Percentiles rank a stretch among this genome's conserved stretches.
These are phyloP conservation scores for Paradendryphiella salina DNA, from an alignment of 2,329 filamentous ascomycete species.

Conservation along the genomic window DNA sequence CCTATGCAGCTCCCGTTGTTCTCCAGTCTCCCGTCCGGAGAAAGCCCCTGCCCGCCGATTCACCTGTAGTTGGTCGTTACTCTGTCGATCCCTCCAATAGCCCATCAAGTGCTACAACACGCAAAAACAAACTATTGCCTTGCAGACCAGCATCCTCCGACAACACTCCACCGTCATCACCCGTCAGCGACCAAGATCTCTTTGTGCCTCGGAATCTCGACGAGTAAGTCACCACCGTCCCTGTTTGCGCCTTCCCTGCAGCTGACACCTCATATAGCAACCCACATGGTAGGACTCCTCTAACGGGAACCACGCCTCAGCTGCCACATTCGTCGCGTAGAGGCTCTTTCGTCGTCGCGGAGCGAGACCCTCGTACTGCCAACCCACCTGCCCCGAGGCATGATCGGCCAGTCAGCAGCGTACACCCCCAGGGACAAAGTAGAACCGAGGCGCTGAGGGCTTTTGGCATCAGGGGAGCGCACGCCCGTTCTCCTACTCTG, in stretches of 20 bases:
- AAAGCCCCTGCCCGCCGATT: constrained; percentile 59
- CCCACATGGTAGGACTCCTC: constrained; percentile 42
- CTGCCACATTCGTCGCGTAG: constrained; percentile 29
- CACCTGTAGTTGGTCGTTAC: constrained; percentile 52
- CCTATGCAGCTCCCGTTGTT: constrained; percentile 21
- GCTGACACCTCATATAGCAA: constrained; percentile 35
- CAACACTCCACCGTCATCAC: constrained; percentile 36
- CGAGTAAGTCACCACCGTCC: constrained; percentile 35
- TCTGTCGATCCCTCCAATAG: constrained; percentile 48
- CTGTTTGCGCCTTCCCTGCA: constrained; percentile 4
- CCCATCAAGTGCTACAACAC: constrained; percentile 12
- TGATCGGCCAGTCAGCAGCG: constrained; percentile 44
- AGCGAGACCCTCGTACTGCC: constrained; percentile 6
- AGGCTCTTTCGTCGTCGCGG: constrained; percentile 27
- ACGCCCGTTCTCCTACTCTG: constrained; percentile 45
- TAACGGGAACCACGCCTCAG: constrained; percentile 31
- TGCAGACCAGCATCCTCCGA: constrained; percentile 31
- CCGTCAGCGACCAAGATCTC: constrained; percentile 38
- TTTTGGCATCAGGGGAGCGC: constrained; percentile 23
- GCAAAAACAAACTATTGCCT: constrained; percentile 30
- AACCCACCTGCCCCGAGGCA: constrained; percentile 33
- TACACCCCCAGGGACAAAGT: constrained; percentile 34
- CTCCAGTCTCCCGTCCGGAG: constrained; percentile 53
- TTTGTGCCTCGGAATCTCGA: constrained; percentile 46
- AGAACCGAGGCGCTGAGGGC: constrained; percentile 33